Evolutionary conservation across 768 basidiomycete species (phyloP).

Genomic region (Inosperma sp.): DNA sequence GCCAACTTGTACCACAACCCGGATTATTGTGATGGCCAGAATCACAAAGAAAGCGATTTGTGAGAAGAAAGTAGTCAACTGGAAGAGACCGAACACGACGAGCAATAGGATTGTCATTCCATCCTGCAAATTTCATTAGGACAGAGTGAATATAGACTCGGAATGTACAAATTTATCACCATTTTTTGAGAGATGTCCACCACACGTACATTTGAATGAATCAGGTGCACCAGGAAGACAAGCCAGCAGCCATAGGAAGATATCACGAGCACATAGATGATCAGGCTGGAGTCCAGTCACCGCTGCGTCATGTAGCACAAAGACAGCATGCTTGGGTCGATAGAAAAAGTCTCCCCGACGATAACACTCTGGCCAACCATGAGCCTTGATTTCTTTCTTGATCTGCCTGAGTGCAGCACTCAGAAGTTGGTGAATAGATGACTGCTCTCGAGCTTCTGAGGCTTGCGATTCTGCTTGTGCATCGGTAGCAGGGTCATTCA

Average conservation of each 20-base stretch:
- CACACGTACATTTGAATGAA: background rate
- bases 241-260: background rate
- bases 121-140: background rate
- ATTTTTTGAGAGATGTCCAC: background rate
- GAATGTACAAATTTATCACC: background rate
- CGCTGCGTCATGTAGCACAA: background rate
- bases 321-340: background rate
- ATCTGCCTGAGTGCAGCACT: conserved; percentile 2
- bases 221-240: conserved; percentile 3
- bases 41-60: conserved; percentile 3
- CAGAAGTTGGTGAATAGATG: background rate
- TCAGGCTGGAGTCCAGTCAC: background rate
- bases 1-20: background rate
- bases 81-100: background rate
- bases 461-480: background rate
- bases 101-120: conserved; percentile 4
- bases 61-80: background rate
- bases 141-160: background rate
- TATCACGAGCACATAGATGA: background rate
- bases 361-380: background rate
- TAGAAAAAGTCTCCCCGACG: background rate
- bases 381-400: background rate
- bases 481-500: background rate
- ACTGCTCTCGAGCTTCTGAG: background rate
- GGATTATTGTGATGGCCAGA: background rate